Percentiles rank a stretch among this genome's conserved stretches.
Conservation (phyloP, 1,284 basidiomycete genomes). For the Ganoderma boninense region DNA sequence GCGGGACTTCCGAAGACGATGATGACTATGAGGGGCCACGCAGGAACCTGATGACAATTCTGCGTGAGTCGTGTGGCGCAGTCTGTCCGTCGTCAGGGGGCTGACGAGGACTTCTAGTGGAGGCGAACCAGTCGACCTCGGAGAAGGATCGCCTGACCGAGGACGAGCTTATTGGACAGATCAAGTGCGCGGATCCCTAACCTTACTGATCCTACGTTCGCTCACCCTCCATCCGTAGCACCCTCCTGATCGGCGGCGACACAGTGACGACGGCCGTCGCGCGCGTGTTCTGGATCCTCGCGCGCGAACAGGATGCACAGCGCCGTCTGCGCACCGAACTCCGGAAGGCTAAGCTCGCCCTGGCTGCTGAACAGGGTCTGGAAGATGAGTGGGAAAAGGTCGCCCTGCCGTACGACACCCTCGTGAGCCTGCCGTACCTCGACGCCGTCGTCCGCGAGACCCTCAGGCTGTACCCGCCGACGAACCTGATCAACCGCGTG, state of each 20-base stretch:
- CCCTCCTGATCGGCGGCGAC: slow-evolving; percentile 42
- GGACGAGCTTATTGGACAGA: slow-evolving; percentile 35
- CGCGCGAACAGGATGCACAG: slow-evolving; percentile 38
- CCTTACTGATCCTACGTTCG: neutral
- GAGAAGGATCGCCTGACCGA: slow-evolving; percentile 32
- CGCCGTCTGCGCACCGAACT: slow-evolving; percentile 40
- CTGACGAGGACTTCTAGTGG: slow-evolving; percentile 21
- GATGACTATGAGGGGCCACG: slow-evolving; percentile 8
- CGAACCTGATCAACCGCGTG: slow-evolving; percentile 31
- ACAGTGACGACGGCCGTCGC: slow-evolving; percentile 40
- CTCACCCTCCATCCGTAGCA: slow-evolving; percentile 26
- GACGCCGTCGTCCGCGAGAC: slow-evolving; percentile 58
- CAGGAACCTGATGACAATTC: slow-evolving; percentile 41
- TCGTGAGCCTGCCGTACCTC: slow-evolving; percentile 52
- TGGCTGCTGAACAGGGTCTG: slow-evolving; percentile 8
- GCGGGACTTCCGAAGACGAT: neutral
- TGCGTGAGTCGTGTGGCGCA: slow-evolving; percentile 31
- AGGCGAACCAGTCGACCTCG: slow-evolving; percentile 30
- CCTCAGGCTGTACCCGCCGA: slow-evolving; percentile 49
- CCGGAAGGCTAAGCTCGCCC: slow-evolving; percentile 29
- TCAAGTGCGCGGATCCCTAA: slow-evolving; percentile 29
- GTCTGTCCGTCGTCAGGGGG: too few species aligned
- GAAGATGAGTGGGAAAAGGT: slow-evolving; percentile 18
- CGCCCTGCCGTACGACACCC: slow-evolving; percentile 35
- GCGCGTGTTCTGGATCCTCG: slow-evolving; percentile 40